Evolutionary conservation across 2,329 filamentous ascomycete species (phyloP).

Genomic region (Plenodomus tracheiphilus): DNA sequence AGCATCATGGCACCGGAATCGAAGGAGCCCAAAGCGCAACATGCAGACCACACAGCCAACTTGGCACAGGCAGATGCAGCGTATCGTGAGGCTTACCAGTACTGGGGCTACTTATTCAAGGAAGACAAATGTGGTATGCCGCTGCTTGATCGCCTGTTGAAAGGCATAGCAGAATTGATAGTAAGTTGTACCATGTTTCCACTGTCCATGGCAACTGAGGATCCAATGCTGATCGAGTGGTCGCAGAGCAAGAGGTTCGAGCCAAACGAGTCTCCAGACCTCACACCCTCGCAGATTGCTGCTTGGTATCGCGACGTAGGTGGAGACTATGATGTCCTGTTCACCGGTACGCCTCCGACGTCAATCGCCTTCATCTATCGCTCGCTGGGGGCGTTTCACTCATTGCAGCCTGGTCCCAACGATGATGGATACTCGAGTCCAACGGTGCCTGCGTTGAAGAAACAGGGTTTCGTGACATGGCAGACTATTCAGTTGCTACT

Average conservation of each 20-base stretch:
- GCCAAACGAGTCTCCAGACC: constrained; percentile 50
- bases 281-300: constrained; percentile 54
- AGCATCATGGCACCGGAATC: constrained; percentile 36
- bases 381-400: constrained; percentile 86
- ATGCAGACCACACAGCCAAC: constrained; percentile 21
- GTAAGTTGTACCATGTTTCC: constrained; percentile 31
- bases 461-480: constrained; percentile 88
- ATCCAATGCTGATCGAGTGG: not conserved
- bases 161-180: constrained; percentile 53
- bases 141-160: constrained; percentile 50
- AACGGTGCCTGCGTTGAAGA: constrained; percentile 78
- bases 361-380: constrained; percentile 92
- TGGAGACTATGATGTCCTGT: constrained; percentile 63
- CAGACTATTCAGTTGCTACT: constrained; percentile 88
- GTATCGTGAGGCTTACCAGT: constrained; percentile 50
- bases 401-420: constrained; percentile 71
- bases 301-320: constrained; percentile 54
- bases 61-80: constrained; percentile 30
- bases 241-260: constrained; percentile 48
- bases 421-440: constrained; percentile 72
- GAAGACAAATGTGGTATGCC: constrained; percentile 56
- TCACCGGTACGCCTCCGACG: constrained; percentile 71
- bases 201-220: not conserved
- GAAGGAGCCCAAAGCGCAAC: constrained; percentile 21
- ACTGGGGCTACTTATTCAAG: constrained; percentile 57